Evolutionary conservation across 805 yeast species (phyloP), one percentile per base, ranked within the genome.

Genomic region (Kluyveromyces dobzhanskii): DNA sequence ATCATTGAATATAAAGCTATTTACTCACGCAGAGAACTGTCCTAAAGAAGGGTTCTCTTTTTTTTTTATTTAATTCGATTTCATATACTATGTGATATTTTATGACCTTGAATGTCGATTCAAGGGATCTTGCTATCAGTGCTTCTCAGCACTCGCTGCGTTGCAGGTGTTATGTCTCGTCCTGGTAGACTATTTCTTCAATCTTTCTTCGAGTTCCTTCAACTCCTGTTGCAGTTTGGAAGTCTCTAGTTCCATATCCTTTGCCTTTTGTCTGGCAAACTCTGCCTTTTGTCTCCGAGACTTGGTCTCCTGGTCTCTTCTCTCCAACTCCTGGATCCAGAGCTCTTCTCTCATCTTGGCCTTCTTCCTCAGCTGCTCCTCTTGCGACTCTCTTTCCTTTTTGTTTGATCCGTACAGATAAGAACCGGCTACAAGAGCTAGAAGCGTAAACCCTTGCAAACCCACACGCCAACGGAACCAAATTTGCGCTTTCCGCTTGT

Each of bases 401-500:
- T 67, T 58, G 19, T 60, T 52, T 21, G 73, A 74, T 44, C 85
- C 87, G 58, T 74, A 85, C 42, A 72, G 66, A 48, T 69, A 69
- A 4, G 94, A 87, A 30, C 96, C 97, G 10, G 76, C 78, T 4
- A 87, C 80, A 37, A 88, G 66, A 0, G 95, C 95, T 12, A 78
- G 78, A 30, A 88, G 65, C 0, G 97, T 88, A 42, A 81, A 74
- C 3, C 83, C 85, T 62, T 88, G 97, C 50, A 86, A 70, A 0
- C 75, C 92, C 33, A 88, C 90, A 69, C 97, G 80, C 76, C 86
- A 85, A 50, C 90, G 72, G 68, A 85, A 88, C 76, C 85, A 87
- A 35, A 74, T 73, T 62, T 88, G 95, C 0, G 96, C 94, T 39
- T 76, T 76, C 32, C 68, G 65, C 44, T 78, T 73, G 49, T 85